Base-by-base conservation (phyloP, 306 rosid species). In the Betula pendula region DNA sequence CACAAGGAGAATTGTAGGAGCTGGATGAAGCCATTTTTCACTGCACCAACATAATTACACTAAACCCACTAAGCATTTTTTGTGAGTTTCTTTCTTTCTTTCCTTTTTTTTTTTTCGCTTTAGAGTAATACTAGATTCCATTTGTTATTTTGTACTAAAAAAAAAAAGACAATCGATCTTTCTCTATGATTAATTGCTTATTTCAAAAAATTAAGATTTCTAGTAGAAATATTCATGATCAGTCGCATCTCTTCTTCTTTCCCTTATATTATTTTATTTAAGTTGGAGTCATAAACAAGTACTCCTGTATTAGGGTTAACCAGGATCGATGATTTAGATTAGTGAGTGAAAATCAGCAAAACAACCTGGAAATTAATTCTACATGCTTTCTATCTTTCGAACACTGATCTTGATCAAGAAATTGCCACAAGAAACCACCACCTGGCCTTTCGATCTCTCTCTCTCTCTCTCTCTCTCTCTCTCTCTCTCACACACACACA, bases 1-100 rank as follows among this genome's bases (percentile, higher is more conserved):
- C 99, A 69, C 99, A 92, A 1, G 97, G 99, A 8, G 94, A 90
- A 52, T 87, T 90, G 84, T 92, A 92, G 29, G 93, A 79, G 86
- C 95, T 90, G 47, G 93, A 86, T 77, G 91, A 86, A 76, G 96
- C 88, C 91, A 87, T 87, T 71, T 38, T 68, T 82, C 51, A 75
- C 83, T 84, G 82, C 76, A 63, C 31, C 71, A 24, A 24, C 72
- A 59, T 42, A 6, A 31, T 74, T 56, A 6, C 6, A 70, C 38
- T 31, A 40, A 75, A 78, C 56, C 27, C 56, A 50, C 33, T 22
- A 45, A 79, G 67, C 22, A 14, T 27, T 27, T 27, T 17, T 63
- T 31, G 70, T 52, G 40, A 14, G 47, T 58, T 20, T 35, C 45
- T n/a, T n/a, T n/a, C n/a, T n/a, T n/a, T n/a, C n/a, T n/a, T n/a